These are phyloP conservation scores for Podila horticola DNA, from an alignment of 192 early-diverging fungal genomes.

Conservation along the genomic window DNA sequence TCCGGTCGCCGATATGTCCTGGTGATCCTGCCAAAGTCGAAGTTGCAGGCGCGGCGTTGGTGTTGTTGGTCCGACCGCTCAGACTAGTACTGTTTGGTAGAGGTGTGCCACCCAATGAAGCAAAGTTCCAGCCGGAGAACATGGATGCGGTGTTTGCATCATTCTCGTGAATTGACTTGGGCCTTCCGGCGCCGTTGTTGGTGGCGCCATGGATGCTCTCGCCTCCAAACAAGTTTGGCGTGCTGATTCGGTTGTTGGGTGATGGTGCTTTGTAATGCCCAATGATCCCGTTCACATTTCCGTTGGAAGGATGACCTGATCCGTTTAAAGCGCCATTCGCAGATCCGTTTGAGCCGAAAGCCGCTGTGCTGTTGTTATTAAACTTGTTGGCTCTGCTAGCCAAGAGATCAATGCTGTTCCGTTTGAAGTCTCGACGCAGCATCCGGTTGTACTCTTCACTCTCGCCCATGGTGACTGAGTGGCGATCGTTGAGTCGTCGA, in stretches of 20 bases:
- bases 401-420: constrained; percentile 48
- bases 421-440: constrained; percentile 38
- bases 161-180: constrained; percentile 50
- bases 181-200: constrained; percentile 13
- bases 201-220: background rate
- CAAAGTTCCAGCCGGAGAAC: constrained; percentile 49
- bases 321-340: constrained; percentile 25
- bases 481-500: constrained; percentile 67
- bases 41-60: background rate
- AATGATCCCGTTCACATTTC: constrained; percentile 21
- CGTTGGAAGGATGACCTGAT: constrained; percentile 8
- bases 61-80: background rate
- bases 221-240: too few species aligned
- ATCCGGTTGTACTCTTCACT: constrained; percentile 56
- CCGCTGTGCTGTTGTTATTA: constrained; percentile 16
- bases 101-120: constrained; percentile 39
- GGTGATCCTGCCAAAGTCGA: constrained; percentile 34
- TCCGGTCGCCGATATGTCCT: constrained; percentile 38
- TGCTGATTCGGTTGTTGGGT: constrained; percentile 7
- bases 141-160: constrained; percentile 29
- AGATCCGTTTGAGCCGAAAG: background rate
- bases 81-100: constrained; percentile 8
- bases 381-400: constrained; percentile 21
- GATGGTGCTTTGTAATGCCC: constrained; percentile 11
- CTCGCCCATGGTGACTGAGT: constrained; percentile 61